Percentiles rank a stretch among this genome's conserved stretches.
Evolutionary conservation across 805 yeast genomes (phyloP).

Genomic region (Kodamaea nitidulidarum): DNA sequence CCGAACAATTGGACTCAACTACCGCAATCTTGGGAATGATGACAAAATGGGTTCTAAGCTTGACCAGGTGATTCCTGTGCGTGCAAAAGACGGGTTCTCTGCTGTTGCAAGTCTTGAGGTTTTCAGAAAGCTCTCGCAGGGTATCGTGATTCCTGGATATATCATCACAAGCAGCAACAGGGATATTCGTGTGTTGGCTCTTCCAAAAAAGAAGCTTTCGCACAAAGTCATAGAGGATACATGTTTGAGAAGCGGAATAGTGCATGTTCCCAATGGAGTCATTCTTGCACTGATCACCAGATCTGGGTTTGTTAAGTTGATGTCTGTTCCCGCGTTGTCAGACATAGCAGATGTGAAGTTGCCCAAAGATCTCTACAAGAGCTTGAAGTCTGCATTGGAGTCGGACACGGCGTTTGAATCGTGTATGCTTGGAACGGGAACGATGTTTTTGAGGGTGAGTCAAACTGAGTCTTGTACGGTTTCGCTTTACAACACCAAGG

Average conservation of each 20-base stretch:
- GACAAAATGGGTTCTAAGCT: slow-evolving; percentile 48
- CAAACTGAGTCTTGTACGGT: slow-evolving; percentile 39
- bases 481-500: slow-evolving; percentile 14
- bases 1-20: slow-evolving; percentile 34
- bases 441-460: slow-evolving; percentile 52
- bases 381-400: slow-evolving; percentile 20
- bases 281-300: slow-evolving; percentile 43
- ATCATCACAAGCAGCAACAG: slow-evolving; percentile 50
- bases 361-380: slow-evolving; percentile 25
- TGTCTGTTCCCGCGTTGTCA: slow-evolving; percentile 58
- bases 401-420: slow-evolving; percentile 21
- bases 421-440: slow-evolving; percentile 48
- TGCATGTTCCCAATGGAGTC: slow-evolving; percentile 45
- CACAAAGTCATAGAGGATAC: slow-evolving; percentile 56
- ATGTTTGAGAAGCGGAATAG: slow-evolving; percentile 47
- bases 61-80: slow-evolving; percentile 53
- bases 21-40: slow-evolving; percentile 23
- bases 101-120: slow-evolving; percentile 58
- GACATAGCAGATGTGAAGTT: slow-evolving; percentile 49
- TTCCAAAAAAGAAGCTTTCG: slow-evolving; percentile 58
- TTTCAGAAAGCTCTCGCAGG: slow-evolving; percentile 58
- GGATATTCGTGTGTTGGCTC: slow-evolving; percentile 60
- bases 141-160: slow-evolving; percentile 58
- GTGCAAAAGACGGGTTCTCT: slow-evolving; percentile 56
- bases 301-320: slow-evolving; percentile 45